phyloP scores from a whole-genome alignment of 108 stramenopile species.

The Stephanodiscus minutulus region DNA sequence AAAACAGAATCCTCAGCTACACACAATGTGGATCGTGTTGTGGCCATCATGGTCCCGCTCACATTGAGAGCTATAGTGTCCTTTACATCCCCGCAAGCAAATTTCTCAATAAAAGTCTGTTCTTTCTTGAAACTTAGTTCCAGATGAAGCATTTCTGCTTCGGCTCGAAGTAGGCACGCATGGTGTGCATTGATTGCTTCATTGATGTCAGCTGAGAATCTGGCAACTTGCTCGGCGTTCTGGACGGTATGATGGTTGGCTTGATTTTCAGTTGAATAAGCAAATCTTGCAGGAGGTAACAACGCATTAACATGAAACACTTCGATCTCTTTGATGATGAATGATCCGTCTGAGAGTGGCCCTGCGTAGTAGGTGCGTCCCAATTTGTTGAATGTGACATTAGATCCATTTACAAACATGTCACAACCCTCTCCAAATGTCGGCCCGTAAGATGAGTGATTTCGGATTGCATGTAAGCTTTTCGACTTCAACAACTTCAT shows the following conservation, averaged over 20 bases:
- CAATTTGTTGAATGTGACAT: background rate
- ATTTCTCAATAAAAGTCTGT: conserved; percentile 15
- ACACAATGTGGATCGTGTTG: conserved; percentile 27
- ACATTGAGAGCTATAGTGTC: conserved; percentile 44
- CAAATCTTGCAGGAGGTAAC: background rate
- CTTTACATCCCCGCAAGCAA: conserved; percentile 19
- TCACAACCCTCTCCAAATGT: conserved; percentile 11
- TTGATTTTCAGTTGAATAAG: background rate
- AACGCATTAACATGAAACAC: conserved; percentile 17
- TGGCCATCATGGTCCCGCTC: conserved; percentile 43
- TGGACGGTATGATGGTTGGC: too few relatives aligned
- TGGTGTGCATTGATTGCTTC: conserved; percentile 22
- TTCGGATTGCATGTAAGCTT: conserved; percentile 8
- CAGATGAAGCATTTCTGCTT: conserved; percentile 13
- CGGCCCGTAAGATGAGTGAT: conserved; percentile 4
- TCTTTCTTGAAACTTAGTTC: conserved; percentile 39
- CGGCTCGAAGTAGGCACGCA: conserved; percentile 9
- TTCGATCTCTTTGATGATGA: conserved; percentile 19
- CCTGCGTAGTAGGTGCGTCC: conserved; percentile 9
- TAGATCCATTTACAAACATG: conserved; percentile 19
- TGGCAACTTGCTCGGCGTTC: background rate
- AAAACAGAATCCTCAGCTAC: conserved; percentile 32
- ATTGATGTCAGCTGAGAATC: conserved; percentile 29
- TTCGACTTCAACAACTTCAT: conserved; percentile 14
- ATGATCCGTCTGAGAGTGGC: background rate